Conservation (phyloP, 495 filamentous ascomycete genomes). For the Neurospora tetraspora region DNA sequence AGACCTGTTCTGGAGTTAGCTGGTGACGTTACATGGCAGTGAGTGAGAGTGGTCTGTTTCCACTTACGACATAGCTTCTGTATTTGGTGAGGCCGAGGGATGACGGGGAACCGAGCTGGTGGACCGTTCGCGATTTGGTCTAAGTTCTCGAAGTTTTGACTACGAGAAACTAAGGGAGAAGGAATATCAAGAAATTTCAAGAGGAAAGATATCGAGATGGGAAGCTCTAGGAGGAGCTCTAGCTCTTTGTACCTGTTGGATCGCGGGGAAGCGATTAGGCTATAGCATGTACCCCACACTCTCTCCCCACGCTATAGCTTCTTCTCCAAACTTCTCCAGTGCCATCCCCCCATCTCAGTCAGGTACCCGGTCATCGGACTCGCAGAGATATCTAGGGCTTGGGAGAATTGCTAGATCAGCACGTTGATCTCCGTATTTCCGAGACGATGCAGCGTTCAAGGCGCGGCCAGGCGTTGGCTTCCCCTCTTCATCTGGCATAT, state of each 20-base stretch:
- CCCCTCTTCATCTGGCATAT: background rate
- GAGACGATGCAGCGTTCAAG: background rate
- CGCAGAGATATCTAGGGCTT: background rate
- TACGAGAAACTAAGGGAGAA: background rate
- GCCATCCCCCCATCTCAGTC: background rate
- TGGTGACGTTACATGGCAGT: background rate
- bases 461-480: background rate
- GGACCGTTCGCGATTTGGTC: background rate
- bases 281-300: background rate
- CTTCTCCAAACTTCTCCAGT: background rate
- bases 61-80: background rate
- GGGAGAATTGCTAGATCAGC: background rate
- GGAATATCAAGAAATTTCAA: background rate
- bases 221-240: background rate
- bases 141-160: background rate
- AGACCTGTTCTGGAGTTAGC: conserved; percentile 2
- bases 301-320: background rate
- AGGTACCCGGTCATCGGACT: background rate
- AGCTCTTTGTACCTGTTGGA: background rate
- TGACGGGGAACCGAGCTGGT: background rate
- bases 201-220: background rate
- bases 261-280: background rate
- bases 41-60: background rate
- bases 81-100: background rate
- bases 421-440: background rate